Percentiles rank a stretch among this genome's conserved stretches.
Evolutionary conservation across 1,139 yeast genomes (phyloP).

Genomic region (Sugiyamaella neomexicana): DNA sequence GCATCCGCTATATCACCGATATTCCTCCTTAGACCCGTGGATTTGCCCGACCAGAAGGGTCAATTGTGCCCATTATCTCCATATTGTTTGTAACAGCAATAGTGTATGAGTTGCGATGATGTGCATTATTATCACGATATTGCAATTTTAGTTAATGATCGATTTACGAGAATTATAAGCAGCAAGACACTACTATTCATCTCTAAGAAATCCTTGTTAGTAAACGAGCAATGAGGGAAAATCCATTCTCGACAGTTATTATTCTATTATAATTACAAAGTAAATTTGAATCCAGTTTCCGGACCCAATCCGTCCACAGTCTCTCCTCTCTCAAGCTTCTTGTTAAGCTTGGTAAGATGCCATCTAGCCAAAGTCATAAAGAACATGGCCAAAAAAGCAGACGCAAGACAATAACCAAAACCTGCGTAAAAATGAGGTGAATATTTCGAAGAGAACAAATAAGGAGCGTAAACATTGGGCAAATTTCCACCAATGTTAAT

Average conservation of each 20-base stretch:
- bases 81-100: not conserved
- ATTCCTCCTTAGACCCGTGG: not conserved
- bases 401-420: conserved; percentile 32
- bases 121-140: not conserved
- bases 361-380: conserved; percentile 25
- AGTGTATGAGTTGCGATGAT: not conserved
- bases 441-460: conserved; percentile 29
- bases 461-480: conserved; percentile 34
- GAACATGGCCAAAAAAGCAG: conserved; percentile 25
- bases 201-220: too few species aligned
- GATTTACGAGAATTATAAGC: too few species aligned
- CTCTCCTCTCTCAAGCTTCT: conserved; percentile 32
- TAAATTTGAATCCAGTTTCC: conserved; percentile 32
- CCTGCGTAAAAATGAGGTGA: conserved; percentile 35
- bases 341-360: conserved; percentile 27
- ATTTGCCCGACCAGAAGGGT: not conserved
- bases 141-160: too few species aligned
- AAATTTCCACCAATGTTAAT: conserved; percentile 35
- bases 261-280: conserved; percentile 18
- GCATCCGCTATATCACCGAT: conserved; percentile 1
- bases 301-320: conserved; percentile 35
- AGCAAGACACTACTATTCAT: too few species aligned
- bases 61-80: not conserved
- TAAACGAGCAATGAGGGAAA: too few species aligned
- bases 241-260: too few species aligned